Evolutionary conservation across 306 rosid species (phyloP), one percentile per base, ranked within the genome.

Genomic region (Sindora glabra): DNA sequence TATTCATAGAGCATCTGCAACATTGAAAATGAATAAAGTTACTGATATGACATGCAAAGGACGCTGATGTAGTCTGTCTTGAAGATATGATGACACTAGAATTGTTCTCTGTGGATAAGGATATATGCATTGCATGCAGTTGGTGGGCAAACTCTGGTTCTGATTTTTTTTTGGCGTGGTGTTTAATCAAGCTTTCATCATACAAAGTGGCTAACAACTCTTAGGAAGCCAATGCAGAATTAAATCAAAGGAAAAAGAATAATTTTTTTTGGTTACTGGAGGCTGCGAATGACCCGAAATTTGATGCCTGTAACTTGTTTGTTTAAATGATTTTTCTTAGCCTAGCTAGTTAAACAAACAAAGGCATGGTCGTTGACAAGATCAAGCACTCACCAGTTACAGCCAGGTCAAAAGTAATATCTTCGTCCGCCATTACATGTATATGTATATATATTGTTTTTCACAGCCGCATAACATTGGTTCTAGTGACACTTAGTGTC

Each of bases 201-300:
- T 40, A 14, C 2, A 16, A 46, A 34, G n/a, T n/a, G 9, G 57
- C 49, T 9, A n/a, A 21, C n/a, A 56, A 66, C 61, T 56, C 59
- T 56, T 65, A 33, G 68, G 21, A 36, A 71, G 15, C 56, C 45
- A 44, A 55, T 33, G 34, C 10, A 38, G 39, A 3, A 4, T n/a
- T 21, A 39, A 24, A 57, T 51, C 48, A 42, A 12, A 41, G 47
- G 57, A 30, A 57, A 56, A 18, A 45, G 78, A 71, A 74, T 64
- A 53, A 38, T 38, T 36, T 70, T 63, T 40, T 49, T 8, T 49
- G 33, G 11, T 25, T 24, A 40, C 59, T 65, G 68, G 62, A 65
- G 62, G 9, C 48, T 61, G 19, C 46, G 72, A 73, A 67, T 67
- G 73, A 70, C 57, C 54, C 45, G n/a, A n/a, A n/a, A n/a, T 62